Base-by-base conservation (phyloP, 768 basidiomycete species). In the Tremella yokohamensis region DNA sequence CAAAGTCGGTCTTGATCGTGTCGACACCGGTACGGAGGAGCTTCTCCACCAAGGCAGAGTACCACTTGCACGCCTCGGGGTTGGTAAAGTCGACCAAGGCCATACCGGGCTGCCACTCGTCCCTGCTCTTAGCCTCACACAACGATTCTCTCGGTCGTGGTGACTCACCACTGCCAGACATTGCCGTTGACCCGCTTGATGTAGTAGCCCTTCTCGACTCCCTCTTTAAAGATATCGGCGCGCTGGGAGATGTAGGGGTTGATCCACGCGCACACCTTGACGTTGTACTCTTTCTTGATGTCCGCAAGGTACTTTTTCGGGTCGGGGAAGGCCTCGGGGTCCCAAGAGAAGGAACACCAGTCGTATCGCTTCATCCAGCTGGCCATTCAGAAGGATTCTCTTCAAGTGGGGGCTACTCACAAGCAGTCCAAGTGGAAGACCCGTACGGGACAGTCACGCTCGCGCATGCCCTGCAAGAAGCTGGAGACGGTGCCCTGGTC, bases 221-320 rank as follows among this genome's bases (percentile, higher is more conserved):
- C 85, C 65, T 87, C 86, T 55, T 83, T 80, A 77, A 87, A 88
- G 37, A 87, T 83, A 2, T 83, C 49, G 2, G 65, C 59, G 2
- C 63, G 60, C 52, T 75, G 73, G 15, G 25, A 83, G 56, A 88
- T 83, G 69, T 87, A 87, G 2, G 86, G 84, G 77, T 83, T 77
- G 71, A 86, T 76, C 87, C 86, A 88, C 2, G 86, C 78, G 62
- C 86, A 87, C 54, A 87, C 82, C 66, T 87, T 86, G 54, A 88
- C 84, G 29, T 82, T 82, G 72, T 66, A 84, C 80, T 50, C 82
- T 29, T 65, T 56, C 58, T 75, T 75, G 65, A 77, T 66, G 7
- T 63, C 71, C 7, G 84, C 75, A 63, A 88, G 86, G 20, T 81
- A 82, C 57, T 82, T 80, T 13, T 63, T 66, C 0, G 87, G 86